Base-by-base conservation (phyloP, 2,329 filamentous ascomycete species). In the Ascosphaera apis region DNA sequence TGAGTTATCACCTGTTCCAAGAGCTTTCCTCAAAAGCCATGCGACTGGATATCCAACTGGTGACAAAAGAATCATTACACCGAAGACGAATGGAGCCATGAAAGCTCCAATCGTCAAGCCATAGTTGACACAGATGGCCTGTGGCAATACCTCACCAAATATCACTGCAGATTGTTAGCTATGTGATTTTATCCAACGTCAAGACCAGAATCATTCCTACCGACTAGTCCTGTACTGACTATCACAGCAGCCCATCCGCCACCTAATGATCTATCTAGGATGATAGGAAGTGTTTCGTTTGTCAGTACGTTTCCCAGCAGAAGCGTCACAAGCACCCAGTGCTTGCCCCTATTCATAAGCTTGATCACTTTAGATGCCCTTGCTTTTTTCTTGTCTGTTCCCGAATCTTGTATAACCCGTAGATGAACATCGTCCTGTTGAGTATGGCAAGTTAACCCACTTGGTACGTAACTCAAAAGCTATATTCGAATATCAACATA, bases 291-390 rank as follows among this genome's bases (percentile, higher is more conserved):
- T 2, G 86, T 91, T 58, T 95, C 88, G 55, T 98, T 95, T 44
- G 91, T 91, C 48, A 98, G 91, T 50, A 98, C 88, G 54, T 98
- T 98, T 54, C 83, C 83, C 38, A 98, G 63, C 5, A 98, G 67
- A 17, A 98, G 61, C 2, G 88, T 95, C 37, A 98, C 88, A 39
- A 98, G 63, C 15, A 98, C 86, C 88, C 88, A 98, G 56, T 98
- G 88, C 55, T 98, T 98, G 47, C 88, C 88, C 47, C 70, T 77
- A 43, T 81, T 72, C 38, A 98, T 60, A 18, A 98, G 62, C 31
- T 72, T 66, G 45, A 88, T 66, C 8, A 98, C 88, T 43, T 72
- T 76, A 38, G 68, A 69, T 1, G 88, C 88, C 51, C 93, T 82
- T 50, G 73, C 81, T 49, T 75, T 76, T 57, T 95, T 86, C n/a